Percentiles rank a stretch among this genome's conserved stretches.
Conservation (phyloP, 768 basidiomycete species). For the Rhizopogon salebrosus region DNA sequence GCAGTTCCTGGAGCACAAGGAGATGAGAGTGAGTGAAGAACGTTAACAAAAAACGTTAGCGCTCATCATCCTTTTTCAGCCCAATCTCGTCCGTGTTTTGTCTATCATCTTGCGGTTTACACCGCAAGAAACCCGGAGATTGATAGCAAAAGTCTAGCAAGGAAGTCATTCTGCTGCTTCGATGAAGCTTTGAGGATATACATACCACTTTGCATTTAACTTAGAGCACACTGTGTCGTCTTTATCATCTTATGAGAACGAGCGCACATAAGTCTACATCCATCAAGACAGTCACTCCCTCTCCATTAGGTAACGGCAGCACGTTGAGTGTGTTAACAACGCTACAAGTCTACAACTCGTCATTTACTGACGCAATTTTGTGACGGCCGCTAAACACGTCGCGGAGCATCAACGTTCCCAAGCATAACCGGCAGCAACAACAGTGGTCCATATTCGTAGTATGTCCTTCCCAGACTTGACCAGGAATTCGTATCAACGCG, state of each 20-base stretch:
- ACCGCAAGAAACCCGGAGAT: constrained; percentile 85
- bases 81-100: constrained; percentile 85
- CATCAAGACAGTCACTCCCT: no score
- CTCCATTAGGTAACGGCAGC: no score
- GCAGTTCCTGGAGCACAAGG: constrained; percentile 97
- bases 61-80: constrained; percentile 37
- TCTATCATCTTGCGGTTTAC: constrained; percentile 93
- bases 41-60: neutral
- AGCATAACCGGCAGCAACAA: neutral
- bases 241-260: no score
- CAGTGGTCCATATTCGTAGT: neutral
- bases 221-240: no score
- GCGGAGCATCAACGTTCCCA: neutral
- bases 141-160: constrained; percentile 77
- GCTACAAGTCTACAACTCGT: no score
- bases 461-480: constrained; percentile 73
- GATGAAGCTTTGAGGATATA: neutral
- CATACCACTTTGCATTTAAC: neutral
- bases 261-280: no score
- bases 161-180: neutral
- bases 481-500: constrained; percentile 69
- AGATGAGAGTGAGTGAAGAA: constrained; percentile 78
- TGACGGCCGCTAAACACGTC: neutral
- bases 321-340: no score
- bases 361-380: neutral